Base-by-base conservation (phyloP, 345 rosid species). In the Cardamine occulta region DNA sequence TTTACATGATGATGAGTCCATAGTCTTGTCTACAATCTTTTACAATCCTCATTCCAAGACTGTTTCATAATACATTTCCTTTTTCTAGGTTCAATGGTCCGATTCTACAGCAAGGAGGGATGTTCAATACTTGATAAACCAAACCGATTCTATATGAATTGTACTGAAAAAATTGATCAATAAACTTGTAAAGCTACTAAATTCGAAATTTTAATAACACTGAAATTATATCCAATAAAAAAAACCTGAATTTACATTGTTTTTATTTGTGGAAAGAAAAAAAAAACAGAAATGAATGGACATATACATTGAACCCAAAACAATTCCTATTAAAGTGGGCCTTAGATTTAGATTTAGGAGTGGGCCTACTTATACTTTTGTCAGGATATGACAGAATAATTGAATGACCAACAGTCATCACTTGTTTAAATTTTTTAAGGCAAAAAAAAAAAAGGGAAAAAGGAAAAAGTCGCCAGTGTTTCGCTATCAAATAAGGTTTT, bases 321-420 rank as follows among this genome's bases (percentile, higher is more conserved):
- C 34, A 55, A 45, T 42, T 21, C 1, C 0, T 40, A 4, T 52
- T n/a, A 15, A 52, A 39, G 40, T 76, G 80, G 80, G 67, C 79
- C 74, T 28, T 5, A 37, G 13, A 8, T 57, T 35, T 6, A 26
- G 14, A 45, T 40, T 10, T 6, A 7, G 1, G 4, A 68, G 49
- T 69, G 80, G 80, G 68, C 73, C 80, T 52, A 4, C 0, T 19
- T 37, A 64, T 24, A 57, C 4, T 48, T 34, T 34, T 45, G 70
- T 29, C 4, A 7, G 42, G 58, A 69, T 63, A 21, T 42, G 74
- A 57, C 7, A 63, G 76, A 35, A 64, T 77, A 47, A 77, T 70
- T 64, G 15, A 70, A 55, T 55, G 72, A 64, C 55, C 64, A 63
- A 63, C 64, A 63, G 60, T 63, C 80, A 76, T 70, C 70, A 53